Evolutionary conservation across 805 yeast species (phyloP).

Genomic region (Candida maris): DNA sequence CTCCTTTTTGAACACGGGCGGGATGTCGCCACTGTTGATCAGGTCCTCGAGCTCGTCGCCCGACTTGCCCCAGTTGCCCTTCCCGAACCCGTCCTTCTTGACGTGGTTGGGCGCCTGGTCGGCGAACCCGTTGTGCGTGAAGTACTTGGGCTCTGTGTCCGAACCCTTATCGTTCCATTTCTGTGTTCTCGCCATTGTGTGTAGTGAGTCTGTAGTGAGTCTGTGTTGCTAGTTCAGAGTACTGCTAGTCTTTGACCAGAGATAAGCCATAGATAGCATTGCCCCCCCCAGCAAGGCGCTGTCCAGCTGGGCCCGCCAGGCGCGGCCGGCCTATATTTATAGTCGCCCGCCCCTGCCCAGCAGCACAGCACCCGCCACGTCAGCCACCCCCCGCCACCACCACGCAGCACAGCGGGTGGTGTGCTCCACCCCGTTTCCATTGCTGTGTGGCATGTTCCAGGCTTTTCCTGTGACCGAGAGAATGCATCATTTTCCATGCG

Average conservation of each 20-base stretch:
- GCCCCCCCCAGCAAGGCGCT: too few relatives aligned
- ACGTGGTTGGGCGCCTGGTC: slow-evolving; percentile 71
- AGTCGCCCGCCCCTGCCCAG: too few relatives aligned
- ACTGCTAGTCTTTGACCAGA: too few relatives aligned
- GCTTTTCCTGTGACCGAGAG: background rate
- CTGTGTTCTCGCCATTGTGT: slow-evolving; percentile 68
- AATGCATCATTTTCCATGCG: slow-evolving; percentile 1
- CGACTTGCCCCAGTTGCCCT: slow-evolving; percentile 80
- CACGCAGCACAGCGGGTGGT: too few relatives aligned
- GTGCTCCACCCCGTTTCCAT: background rate
- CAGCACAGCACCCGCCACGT: too few relatives aligned
- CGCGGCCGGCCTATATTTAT: too few relatives aligned
- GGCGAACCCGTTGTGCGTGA: slow-evolving; percentile 69
- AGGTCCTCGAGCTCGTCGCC: slow-evolving; percentile 74
- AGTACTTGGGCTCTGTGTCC: slow-evolving; percentile 60
- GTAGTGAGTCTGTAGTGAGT: background rate
- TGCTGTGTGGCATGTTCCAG: slow-evolving; percentile 2
- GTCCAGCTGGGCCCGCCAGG: too few relatives aligned
- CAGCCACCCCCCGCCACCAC: too few relatives aligned
- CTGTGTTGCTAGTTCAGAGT: too few relatives aligned
- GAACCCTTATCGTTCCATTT: slow-evolving; percentile 55
- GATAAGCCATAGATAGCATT: too few relatives aligned
- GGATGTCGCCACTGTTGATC: slow-evolving; percentile 54
- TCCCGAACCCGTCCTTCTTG: slow-evolving; percentile 84
- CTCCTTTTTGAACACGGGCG: slow-evolving; percentile 40